These are phyloP conservation scores for Wickerhamiella dianesei DNA, from an alignment of 805 yeast genomes.

Conservation along the genomic window DNA sequence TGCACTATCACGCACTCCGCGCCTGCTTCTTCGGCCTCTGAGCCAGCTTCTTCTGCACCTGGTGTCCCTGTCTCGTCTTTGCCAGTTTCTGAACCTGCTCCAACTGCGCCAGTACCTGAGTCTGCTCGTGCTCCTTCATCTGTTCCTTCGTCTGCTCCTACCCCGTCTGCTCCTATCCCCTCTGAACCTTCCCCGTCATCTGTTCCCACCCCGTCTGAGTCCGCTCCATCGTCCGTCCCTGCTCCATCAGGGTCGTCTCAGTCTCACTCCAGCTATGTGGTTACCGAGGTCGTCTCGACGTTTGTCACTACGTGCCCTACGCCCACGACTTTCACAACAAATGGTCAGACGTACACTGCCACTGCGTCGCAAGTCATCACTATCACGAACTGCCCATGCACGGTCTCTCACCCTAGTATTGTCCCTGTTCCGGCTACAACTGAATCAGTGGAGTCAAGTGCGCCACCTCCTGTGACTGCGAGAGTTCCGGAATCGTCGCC, in stretches of 20 bases:
- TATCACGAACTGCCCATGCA: conserved; percentile 15
- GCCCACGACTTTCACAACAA: conserved; percentile 8
- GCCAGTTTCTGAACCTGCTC: too few species aligned
- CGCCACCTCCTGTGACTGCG: background rate
- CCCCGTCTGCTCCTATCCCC: background rate
- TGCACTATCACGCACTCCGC: conserved; percentile 5
- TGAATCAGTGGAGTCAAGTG: background rate
- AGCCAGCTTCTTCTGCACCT: background rate
- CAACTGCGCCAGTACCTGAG: too few species aligned
- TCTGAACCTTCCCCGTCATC: too few species aligned
- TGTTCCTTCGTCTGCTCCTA: too few species aligned
- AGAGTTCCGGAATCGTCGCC: background rate
- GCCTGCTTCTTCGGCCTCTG: background rate
- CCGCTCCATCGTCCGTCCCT: too few species aligned
- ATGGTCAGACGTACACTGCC: conserved; percentile 7
- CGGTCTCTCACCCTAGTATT: conserved; percentile 1
- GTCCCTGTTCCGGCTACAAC: background rate
- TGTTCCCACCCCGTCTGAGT: too few species aligned
- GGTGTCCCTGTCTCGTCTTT: too few species aligned
- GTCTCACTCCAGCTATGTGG: too few species aligned
- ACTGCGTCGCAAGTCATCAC: conserved; percentile 8
- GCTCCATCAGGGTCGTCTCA: too few species aligned
- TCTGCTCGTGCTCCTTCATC: too few species aligned
- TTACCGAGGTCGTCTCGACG: conserved; percentile 6
- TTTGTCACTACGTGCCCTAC: conserved; percentile 5